phyloP scores from a whole-genome alignment of 2,329 filamentous ascomycete species.

The Magnaporthiopsis incrustans region DNA sequence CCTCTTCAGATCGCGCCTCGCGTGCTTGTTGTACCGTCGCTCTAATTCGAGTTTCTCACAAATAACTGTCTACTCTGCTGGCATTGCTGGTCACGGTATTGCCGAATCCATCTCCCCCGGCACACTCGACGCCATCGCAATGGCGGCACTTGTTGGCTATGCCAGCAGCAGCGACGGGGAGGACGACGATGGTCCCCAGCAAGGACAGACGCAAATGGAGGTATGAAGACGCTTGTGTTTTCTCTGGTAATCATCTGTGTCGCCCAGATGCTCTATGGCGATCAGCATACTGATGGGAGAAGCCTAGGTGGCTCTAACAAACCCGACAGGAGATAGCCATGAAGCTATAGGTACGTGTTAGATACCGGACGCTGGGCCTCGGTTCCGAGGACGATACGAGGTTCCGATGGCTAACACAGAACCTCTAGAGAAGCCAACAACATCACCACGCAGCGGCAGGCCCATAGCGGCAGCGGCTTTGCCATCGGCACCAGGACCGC shows the following conservation, averaged over 20 bases:
- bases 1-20: neutral
- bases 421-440: neutral
- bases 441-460: neutral
- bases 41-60: neutral
- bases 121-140: slow-evolving; percentile 10
- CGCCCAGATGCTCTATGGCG: neutral
- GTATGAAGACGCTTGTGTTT: neutral
- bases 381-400: neutral
- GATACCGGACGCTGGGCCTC: neutral
- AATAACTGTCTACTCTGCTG: neutral
- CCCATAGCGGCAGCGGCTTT: neutral
- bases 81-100: neutral
- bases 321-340: neutral
- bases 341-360: neutral
- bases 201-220: neutral
- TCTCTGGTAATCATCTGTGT: neutral
- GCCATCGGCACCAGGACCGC: neutral
- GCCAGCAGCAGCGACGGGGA: slow-evolving; percentile 47
- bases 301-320: neutral
- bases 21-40: neutral
- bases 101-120: neutral
- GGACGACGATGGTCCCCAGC: slow-evolving; percentile 21
- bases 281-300: neutral
- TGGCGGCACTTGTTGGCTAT: slow-evolving; percentile 41
- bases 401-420: neutral